Conservation (phyloP, 805 yeast genomes). For the Starmerella potacharoeniae region DNA sequence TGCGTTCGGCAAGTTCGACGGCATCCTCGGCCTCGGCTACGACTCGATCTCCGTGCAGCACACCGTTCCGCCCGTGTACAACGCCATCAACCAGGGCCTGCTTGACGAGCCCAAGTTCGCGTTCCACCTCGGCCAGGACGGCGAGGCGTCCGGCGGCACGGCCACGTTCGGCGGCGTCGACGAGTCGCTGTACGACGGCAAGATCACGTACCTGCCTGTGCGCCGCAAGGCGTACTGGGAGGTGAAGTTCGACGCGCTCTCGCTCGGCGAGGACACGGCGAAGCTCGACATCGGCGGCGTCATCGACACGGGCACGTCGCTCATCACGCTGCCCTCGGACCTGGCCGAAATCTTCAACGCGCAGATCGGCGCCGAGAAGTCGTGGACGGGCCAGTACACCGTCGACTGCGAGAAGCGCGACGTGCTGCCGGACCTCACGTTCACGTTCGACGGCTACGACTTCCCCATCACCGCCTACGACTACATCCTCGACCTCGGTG, state of each 20-base stretch:
- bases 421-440: conserved; percentile 78
- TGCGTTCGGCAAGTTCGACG: conserved; percentile 98
- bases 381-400: conserved; percentile 95
- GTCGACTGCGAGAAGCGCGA: conserved; percentile 83
- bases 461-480: conserved; percentile 84
- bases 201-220: conserved; percentile 90
- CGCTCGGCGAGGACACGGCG: conserved; percentile 87
- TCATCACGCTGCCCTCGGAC: conserved; percentile 88
- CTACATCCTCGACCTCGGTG: conserved; percentile 87
- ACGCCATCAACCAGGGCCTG: conserved; percentile 70
- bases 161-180: conserved; percentile 95
- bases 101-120: conserved; percentile 79
- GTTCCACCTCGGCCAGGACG: conserved; percentile 75
- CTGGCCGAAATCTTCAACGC: conserved; percentile 91
- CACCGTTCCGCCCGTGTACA: conserved; percentile 88
- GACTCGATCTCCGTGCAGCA: conserved; percentile 80
- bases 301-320: conserved; percentile 95
- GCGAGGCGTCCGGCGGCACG: conserved; percentile 68
- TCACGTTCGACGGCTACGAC: conserved; percentile 80
- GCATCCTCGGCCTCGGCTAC: conserved; percentile 91
- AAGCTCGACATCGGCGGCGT: conserved; percentile 87
- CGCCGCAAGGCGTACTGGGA: conserved; percentile 99
- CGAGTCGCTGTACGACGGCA: conserved; percentile 60
- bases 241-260: conserved; percentile 81
- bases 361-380: conserved; percentile 92